phyloP scores from a whole-genome alignment of 225 moss, liverwort and hornwort species.

The Lunularia cruciata region DNA sequence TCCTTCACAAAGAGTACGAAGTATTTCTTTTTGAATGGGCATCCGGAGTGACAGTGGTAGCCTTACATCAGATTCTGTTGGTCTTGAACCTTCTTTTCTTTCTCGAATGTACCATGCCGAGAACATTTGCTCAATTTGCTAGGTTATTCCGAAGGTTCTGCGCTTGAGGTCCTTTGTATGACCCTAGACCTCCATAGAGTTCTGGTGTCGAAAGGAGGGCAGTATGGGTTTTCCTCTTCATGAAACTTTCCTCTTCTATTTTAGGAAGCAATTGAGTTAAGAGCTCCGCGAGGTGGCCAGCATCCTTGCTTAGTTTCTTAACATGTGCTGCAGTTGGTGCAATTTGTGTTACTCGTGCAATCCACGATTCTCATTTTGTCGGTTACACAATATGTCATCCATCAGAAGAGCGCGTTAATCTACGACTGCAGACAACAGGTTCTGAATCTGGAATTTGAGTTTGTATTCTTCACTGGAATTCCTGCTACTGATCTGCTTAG shows the following conservation, averaged over 20 bases:
- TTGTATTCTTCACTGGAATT: too few species aligned
- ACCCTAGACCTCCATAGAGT: background rate
- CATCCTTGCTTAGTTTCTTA: too few species aligned
- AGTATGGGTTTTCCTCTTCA: too few species aligned
- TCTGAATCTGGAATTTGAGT: too few species aligned
- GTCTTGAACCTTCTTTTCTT: too few species aligned
- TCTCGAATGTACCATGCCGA: too few species aligned
- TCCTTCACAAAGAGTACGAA: conserved; percentile 63
- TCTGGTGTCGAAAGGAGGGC: background rate
- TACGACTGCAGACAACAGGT: conserved; percentile 93
- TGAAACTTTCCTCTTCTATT: too few species aligned
- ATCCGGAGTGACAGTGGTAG: background rate
- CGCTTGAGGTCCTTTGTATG: background rate
- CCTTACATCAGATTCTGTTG: background rate
- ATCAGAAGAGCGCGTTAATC: conserved; percentile 83
- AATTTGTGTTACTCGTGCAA: conserved; percentile 44
- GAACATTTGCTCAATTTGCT: too few species aligned
- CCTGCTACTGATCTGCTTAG: too few species aligned
- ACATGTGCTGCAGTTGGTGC: too few species aligned
- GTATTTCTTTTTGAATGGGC: background rate
- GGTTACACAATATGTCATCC: conserved; percentile 92
- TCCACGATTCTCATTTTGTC: conserved; percentile 74
- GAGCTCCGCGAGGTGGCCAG: too few species aligned
- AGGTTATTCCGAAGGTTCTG: background rate
- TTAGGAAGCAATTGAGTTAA: too few species aligned